Evolutionary conservation across 176 grass and related monocot genomes (phyloP), one percentile per base, ranked within the genome.

Genomic region (Cenchrus americanus): DNA sequence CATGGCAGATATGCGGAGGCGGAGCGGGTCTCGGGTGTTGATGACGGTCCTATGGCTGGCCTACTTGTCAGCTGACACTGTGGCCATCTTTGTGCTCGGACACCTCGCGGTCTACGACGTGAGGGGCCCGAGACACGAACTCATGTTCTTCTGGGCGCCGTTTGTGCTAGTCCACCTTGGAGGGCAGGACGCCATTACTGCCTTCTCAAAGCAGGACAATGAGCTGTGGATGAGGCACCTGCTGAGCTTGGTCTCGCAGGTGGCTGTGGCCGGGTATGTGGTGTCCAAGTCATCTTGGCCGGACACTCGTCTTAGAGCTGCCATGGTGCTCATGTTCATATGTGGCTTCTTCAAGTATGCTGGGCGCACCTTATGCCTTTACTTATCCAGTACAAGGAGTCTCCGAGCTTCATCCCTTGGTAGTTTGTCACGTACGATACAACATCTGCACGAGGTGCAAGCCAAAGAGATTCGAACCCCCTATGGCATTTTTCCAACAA

Each of bases 171-270:
- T 57, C 72, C 72, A 75, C 51, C 51, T 75, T 0, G 72, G 72
- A 3, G 72, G 72, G 3, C 72, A 75, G 27, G 72, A 75, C 8
- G 57, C 26, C 51, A 75, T 75, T 27, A 57, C 72, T 2, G 72
- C 51, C 72, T 34, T 75, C 27, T 37, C 72, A 2, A 75, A 54
- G 50, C 50, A 75, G 27, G 72, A 75, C 72, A 75, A 75, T 14
- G 51, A 53, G 72, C 27, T 75, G 26, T 75, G 49, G 72, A 21
- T 1, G 50, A 52, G 72, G 14, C 70, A 73, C 6, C 3, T 73
- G 30, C 27, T 75, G 14, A 40, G 1, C 72, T 40, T 75, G 27
- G 72, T 75, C 22, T 30, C 44, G 2, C 72, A 75, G 17, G 50
- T 21, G 4, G 51, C 27, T 0, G 9, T 75, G 2, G 72, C 72